Evolutionary conservation across 2,329 filamentous ascomycete genomes (phyloP), one percentile per base, ranked within the genome.

Genomic region (Pestalotiopsis fici): DNA sequence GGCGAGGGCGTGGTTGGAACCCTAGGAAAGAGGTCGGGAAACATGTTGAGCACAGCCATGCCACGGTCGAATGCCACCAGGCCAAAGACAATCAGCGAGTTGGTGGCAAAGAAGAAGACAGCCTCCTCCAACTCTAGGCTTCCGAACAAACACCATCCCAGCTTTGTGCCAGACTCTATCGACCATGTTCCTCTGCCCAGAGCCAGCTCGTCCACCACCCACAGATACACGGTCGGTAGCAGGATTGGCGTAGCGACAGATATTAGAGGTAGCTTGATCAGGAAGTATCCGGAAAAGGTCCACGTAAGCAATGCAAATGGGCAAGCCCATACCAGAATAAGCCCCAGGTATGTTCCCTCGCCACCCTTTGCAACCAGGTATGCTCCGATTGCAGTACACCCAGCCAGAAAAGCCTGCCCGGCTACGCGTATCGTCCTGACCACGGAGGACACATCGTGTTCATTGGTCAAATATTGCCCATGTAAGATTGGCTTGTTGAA

Each of bases 81-180:
- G 1, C 91, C 91, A 74, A 91, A 90, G 0, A 93, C 89, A 66
- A 94, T 89, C 23, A 94, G 78, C 0, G 81, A 81, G 74, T 94
- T 94, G 2, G 91, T 93, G 3, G 87, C 78, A 3, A 93, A 80
- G 77, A 94, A 94, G 81, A 94, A 94, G 7, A 91, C 71, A 0
- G 91, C 91, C 75, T 94, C 92, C 78, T 94, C 92, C 23, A 93
- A 83, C 63, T 94, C 92, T 35, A 94, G 78, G 6, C 85, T 85
- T 2, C 87, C 85, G 85, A 89, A 93, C 0, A 93, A 70, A 60
- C 88, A 83, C 50, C 87, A 74, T 0, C 86, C 88, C 12, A 91
- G 83, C 73, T 93, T 93, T 0, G 91, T 94, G 0, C 87, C 88
- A 4, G 83, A 80, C 68, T 87, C 87, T 62, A 94, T 93, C 1